Base-by-base conservation (phyloP, 129 eudicot species). In the Lactuca saligna region DNA sequence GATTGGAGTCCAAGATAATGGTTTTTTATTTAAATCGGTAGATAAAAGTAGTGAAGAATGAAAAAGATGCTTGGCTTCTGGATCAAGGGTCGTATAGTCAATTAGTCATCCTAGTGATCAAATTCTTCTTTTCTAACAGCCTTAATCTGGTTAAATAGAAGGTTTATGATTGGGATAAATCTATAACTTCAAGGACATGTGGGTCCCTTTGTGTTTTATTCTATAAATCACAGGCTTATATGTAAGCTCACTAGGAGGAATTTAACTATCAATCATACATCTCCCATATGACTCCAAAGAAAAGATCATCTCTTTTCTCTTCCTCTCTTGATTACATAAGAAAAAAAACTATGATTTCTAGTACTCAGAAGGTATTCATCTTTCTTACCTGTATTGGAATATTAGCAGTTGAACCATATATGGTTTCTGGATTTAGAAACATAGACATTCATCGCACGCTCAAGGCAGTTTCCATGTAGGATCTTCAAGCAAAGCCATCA, bases 61-160 rank as follows among this genome's bases (percentile, higher is more conserved):
- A 82, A 83, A 85, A 83, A 81, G 87, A 86, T 91, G 83, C 96
- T 82, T 81, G 79, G 93, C 93, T 91, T 88, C 90, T 80, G 20
- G 20, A 20, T 20, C 75, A 68, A 60, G 76, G 82, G 75, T 82
- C 75, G 71, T 82, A 79, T 84, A 80, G 81, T 20, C 20, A 20
- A 20, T 20, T 20, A 20, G 20, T 82, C 86, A 75, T 79, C 85
- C 87, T 86, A 81, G 74, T 42, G 51, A 46, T 82, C 74, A 81
- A 87, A 92, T 80, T 88, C 95, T 92, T n/a, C n/a, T n/a, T n/a
- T n/a, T n/a, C n/a, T n/a, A n/a, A n/a, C n/a, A n/a, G n/a, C n/a
- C n/a, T n/a, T n/a, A n/a, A n/a, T n/a, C n/a, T n/a, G n/a, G n/a
- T n/a, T n/a, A n/a, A n/a, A n/a, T n/a, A n/a, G n/a, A n/a, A n/a